Conservation (phyloP, 495 filamentous ascomycete genomes). For the Annulohypoxylon maeteangense region DNA sequence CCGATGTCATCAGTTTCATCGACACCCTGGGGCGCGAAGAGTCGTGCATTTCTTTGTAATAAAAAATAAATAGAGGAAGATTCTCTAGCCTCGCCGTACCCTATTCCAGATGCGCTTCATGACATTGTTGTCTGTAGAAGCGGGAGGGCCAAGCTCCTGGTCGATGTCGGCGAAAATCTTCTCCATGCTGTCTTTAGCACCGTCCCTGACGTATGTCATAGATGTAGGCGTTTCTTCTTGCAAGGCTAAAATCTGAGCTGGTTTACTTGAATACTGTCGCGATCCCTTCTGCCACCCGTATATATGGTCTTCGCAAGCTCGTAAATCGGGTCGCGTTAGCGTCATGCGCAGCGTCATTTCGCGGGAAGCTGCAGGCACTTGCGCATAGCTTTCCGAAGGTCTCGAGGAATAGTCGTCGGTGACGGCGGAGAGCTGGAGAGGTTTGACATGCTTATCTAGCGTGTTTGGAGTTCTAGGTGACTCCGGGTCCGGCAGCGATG, state of each 20-base stretch:
- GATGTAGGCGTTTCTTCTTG: conserved; percentile 32
- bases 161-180: conserved; percentile 50
- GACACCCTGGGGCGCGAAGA: not conserved
- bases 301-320: conserved; percentile 71
- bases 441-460: conserved; percentile 52
- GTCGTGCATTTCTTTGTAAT: not conserved
- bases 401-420: conserved; percentile 41
- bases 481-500: conserved; percentile 62
- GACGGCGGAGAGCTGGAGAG: conserved; percentile 45
- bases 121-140: conserved; percentile 38
- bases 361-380: conserved; percentile 68
- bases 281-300: conserved; percentile 66
- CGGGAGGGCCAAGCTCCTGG: conserved; percentile 40
- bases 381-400: conserved; percentile 59
- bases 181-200: conserved; percentile 48
- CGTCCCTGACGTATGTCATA: conserved; percentile 21
- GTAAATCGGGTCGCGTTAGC: conserved; percentile 86
- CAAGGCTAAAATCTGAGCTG: conserved; percentile 41
- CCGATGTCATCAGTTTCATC: conserved; percentile 21
- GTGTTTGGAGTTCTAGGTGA: conserved; percentile 65
- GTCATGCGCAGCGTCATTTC: conserved; percentile 98
- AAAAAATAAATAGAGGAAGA: conserved; percentile 2
- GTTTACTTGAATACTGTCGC: conserved; percentile 41
- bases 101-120: conserved; percentile 51
- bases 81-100: conserved; percentile 42